Evolutionary conservation across 495 filamentous ascomycete genomes (phyloP), one percentile per base, ranked within the genome.

Genomic region (Lasiosphaeriaceae sp.): DNA sequence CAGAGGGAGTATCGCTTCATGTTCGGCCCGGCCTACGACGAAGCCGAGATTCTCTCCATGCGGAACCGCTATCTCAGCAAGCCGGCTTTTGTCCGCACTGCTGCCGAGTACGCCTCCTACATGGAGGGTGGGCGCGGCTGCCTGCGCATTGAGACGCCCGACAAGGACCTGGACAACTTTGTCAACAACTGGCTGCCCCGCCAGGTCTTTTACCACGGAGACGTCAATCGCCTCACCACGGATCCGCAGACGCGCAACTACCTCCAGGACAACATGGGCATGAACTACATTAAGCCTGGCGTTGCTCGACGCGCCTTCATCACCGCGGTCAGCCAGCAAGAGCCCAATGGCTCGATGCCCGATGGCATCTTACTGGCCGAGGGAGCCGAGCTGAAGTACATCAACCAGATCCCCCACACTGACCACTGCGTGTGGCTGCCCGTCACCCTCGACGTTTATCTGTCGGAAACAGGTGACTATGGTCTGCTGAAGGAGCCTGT

Each of bases 341-440:
- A 81, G 61, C 61, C 70, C 22, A 76, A 69, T 47, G 80, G 80
- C n/a, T 70, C 78, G 21, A 83, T 83, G 79, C 80, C 80, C 0
- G 80, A 83, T 54, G 80, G 80, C 20, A 82, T 83, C 55, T 58
- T 83, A 22, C 62, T 83, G 16, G 66, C 69, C 50, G 74, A 80
- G 62, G 80, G 77, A 22, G 80, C 80, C 6, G 77, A 80, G 65
- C 73, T 83, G 26, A 83, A 83, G 66, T 83, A 83, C 61, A 82
- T 83, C 71, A 83, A 83, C 67, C 78, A 81, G 61, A 67, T 83
- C 20, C 80, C 80, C 24, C 80, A 83, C 56, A 81, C 80, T 3
- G 80, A 83, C 53, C 80, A 83, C 63, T 83, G 80, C 56, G 78
- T 83, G 9, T 83, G 80, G 80, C 66, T 83, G 11, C 79, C 80